Percentiles rank a stretch among this genome's conserved stretches.
Conservation (phyloP, 768 basidiomycete species). For the Chlorophyllum brunneum region DNA sequence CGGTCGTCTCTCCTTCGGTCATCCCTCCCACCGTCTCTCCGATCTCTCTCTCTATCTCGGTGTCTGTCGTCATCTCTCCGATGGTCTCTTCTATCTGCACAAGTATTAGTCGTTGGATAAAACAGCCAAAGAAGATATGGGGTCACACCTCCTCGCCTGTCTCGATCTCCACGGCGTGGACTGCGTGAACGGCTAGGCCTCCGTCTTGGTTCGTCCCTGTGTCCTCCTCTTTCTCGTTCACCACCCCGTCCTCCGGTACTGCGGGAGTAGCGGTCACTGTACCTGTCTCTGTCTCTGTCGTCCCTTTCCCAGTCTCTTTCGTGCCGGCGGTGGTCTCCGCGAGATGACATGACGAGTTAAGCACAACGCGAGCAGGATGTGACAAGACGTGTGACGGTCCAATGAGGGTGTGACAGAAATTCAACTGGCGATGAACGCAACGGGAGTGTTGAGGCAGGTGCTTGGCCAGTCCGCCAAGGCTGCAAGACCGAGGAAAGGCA, state of each 20-base stretch:
- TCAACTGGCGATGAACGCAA: not conserved
- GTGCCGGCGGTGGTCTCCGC: slow-evolving; percentile 48
- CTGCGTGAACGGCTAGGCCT: slow-evolving; percentile 49
- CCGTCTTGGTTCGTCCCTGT: slow-evolving; percentile 40
- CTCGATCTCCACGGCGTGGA: slow-evolving; percentile 31
- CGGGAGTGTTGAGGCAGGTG: not conserved
- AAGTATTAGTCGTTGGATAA: not conserved
- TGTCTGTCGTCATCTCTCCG: slow-evolving; percentile 19
- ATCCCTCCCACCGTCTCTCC: slow-evolving; percentile 36
- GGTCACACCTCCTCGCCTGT: not conserved
- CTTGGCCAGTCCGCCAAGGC: not conserved
- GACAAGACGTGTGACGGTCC: slow-evolving; percentile 3
- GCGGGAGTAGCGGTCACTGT: slow-evolving; percentile 36
- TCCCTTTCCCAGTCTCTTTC: slow-evolving; percentile 66
- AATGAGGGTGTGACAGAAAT: slow-evolving; percentile 4
- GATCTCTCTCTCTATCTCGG: slow-evolving; percentile 31
- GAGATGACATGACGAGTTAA: slow-evolving; percentile 49
- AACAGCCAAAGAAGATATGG: not conserved
- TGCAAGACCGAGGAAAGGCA: no score
- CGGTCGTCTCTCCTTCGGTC: slow-evolving; percentile 32
- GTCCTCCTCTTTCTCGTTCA: no score
- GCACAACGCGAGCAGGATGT: slow-evolving; percentile 1
- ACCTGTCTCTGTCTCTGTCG: slow-evolving; percentile 41
- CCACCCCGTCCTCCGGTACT: slow-evolving; percentile 25
- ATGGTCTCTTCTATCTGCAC: slow-evolving; percentile 9